These are phyloP conservation scores for Yarrowia sp. DNA, from an alignment of 805 yeast species.

Conservation along the genomic window DNA sequence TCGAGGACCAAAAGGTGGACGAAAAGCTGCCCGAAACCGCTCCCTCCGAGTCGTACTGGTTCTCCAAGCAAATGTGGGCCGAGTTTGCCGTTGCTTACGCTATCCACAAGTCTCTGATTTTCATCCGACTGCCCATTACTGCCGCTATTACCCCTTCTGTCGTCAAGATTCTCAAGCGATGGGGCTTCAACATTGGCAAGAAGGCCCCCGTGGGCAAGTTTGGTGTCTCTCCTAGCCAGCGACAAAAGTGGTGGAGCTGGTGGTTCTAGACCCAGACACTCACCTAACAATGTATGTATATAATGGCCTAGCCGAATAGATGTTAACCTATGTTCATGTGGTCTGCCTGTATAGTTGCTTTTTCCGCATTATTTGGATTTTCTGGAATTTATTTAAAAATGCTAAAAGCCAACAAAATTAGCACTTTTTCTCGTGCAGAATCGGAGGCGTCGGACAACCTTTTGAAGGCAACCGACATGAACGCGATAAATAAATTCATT, in stretches of 20 bases:
- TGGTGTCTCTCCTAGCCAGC: conserved; percentile 51
- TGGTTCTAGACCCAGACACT: neutral
- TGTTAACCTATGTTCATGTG: neutral
- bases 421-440: conserved; percentile 1
- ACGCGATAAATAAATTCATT: neutral
- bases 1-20: conserved; percentile 23
- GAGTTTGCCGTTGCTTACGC: conserved; percentile 92
- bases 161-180: conserved; percentile 58
- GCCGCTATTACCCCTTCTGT: conserved; percentile 88
- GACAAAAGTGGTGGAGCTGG: conserved; percentile 48
- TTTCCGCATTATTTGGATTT: neutral
- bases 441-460: neutral
- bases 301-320: conserved; percentile 5
- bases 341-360: neutral
- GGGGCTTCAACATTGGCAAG: conserved; percentile 77
- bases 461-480: neutral
- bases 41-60: conserved; percentile 27
- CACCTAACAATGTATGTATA: neutral
- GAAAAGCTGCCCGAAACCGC: conserved; percentile 24
- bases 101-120: conserved; percentile 79
- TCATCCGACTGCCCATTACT: conserved; percentile 81
- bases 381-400: neutral
- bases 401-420: neutral
- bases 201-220: conserved; percentile 41
- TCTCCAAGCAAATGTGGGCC: conserved; percentile 49